Evolutionary conservation across 257 asterid genomes (phyloP).

Genomic region (Solanum ahanhuiri): DNA sequence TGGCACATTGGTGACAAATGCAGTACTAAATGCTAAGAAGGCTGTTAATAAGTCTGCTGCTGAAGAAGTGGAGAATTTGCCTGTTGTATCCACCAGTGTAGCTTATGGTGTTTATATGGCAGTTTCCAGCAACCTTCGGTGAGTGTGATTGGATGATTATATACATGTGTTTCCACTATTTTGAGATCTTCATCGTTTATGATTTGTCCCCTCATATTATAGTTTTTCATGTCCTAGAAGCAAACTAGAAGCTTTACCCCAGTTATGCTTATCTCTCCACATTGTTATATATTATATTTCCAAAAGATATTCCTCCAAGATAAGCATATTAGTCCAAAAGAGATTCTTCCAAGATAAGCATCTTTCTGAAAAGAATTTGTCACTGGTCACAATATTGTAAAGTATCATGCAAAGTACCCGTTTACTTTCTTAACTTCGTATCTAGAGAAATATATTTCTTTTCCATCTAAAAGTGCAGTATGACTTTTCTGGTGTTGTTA

Average conservation of each 20-base stretch:
- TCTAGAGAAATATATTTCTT: not conserved
- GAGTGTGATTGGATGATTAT: slow-evolving; percentile 10
- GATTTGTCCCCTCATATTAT: not conserved
- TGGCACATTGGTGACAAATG: slow-evolving; percentile 71
- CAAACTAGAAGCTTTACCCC: not conserved
- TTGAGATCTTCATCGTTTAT: not conserved
- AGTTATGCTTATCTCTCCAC: not conserved
- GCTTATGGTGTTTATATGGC: slow-evolving; percentile 93
- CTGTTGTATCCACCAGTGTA: slow-evolving; percentile 63
- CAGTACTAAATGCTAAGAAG: slow-evolving; percentile 63
- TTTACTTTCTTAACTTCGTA: not conserved
- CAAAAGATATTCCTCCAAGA: not conserved
- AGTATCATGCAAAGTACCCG: not conserved
- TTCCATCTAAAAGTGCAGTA: not conserved
- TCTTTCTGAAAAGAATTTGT: not conserved
- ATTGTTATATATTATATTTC: not conserved
- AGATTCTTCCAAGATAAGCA: not conserved
- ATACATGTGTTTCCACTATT: not conserved
- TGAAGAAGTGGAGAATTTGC: slow-evolving; percentile 67
- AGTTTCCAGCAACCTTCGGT: slow-evolving; percentile 90
- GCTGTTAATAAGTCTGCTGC: slow-evolving; percentile 47
- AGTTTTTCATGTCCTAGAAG: not conserved
- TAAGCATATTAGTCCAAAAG: not conserved
- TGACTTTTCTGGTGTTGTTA: not conserved
- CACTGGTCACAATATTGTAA: not conserved